Conservation (phyloP, 169 alveolate genomes). For the Toxoplasma gondii region DNA sequence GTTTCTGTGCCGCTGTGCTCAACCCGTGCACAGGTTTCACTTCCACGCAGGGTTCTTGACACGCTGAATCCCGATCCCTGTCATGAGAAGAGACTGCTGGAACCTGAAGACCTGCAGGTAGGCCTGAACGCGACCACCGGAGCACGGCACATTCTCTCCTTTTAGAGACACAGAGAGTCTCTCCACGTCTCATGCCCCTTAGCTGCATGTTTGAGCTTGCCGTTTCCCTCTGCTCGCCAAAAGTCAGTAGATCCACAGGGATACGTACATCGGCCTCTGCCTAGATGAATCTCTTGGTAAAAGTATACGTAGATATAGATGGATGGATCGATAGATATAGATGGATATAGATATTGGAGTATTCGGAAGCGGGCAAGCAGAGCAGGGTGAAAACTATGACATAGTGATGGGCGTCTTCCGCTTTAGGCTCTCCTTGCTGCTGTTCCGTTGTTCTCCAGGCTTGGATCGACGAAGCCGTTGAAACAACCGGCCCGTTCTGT, state of each 20-base stretch:
- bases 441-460: not conserved
- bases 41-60: conserved; percentile 38
- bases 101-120: conserved; percentile 81
- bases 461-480: not conserved
- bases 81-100: conserved; percentile 69
- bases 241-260: not conserved
- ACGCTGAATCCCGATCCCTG: conserved; percentile 61
- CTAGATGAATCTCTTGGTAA: not conserved
- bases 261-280: not conserved
- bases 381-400: too few relatives aligned
- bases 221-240: too few relatives aligned
- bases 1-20: not conserved
- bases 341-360: not conserved
- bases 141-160: not conserved
- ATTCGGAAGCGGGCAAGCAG: too few relatives aligned
- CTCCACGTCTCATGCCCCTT: not conserved
- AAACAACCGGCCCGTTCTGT: conserved; percentile 30
- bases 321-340: not conserved
- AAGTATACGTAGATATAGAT: not conserved
- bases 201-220: not conserved
- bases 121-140: not conserved
- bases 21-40: conserved; percentile 12
- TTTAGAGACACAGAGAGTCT: not conserved
- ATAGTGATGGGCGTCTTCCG: not conserved
- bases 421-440: not conserved